phyloP scores from a whole-genome alignment of 1,284 basidiomycete species.

The Tilletia walkeri region DNA sequence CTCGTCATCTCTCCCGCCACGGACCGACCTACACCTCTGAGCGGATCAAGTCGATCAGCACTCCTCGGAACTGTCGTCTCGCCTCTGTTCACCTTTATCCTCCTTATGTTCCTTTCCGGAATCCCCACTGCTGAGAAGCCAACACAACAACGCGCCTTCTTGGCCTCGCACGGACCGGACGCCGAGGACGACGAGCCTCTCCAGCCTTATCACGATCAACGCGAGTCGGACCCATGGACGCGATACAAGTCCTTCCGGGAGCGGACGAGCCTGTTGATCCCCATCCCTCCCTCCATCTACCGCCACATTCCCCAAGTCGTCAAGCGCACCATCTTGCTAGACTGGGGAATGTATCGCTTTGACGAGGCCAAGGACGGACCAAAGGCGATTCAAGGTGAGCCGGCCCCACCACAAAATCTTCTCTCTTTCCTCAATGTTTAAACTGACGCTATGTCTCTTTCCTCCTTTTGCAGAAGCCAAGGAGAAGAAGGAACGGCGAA shows the following conservation, averaged over 20 bases:
- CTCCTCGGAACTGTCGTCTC: slow-evolving; percentile 45
- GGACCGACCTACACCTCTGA: slow-evolving; percentile 24
- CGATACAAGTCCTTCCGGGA: slow-evolving; percentile 41
- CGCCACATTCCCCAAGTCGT: slow-evolving; percentile 62
- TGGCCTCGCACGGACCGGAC: slow-evolving; percentile 61
- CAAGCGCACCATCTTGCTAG: slow-evolving; percentile 66
- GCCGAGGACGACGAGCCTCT: slow-evolving; percentile 46
- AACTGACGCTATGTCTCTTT: neutral
- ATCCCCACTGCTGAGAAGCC: slow-evolving; percentile 73
- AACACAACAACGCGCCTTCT: slow-evolving; percentile 66
- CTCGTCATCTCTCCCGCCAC: slow-evolving; percentile 29
- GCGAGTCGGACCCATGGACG: slow-evolving; percentile 42
- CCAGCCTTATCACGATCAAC: slow-evolving; percentile 34
- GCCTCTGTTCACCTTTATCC: slow-evolving; percentile 47
- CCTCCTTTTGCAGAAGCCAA: slow-evolving; percentile 32
- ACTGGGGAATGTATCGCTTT: slow-evolving; percentile 60
- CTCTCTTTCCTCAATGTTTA: neutral
- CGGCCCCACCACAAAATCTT: neutral
- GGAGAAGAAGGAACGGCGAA: slow-evolving; percentile 33
- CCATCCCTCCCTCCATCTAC: slow-evolving; percentile 67
- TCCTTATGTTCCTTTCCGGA: slow-evolving; percentile 63
- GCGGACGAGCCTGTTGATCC: slow-evolving; percentile 68
- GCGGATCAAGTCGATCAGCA: slow-evolving; percentile 23
- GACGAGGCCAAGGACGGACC: slow-evolving; percentile 45
- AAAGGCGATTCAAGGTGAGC: slow-evolving; percentile 23